Percentiles rank a stretch among this genome's conserved stretches.
phyloP scores from a whole-genome alignment of 2,329 filamentous ascomycete genomes.

The Kalaharituber pfeilii region DNA sequence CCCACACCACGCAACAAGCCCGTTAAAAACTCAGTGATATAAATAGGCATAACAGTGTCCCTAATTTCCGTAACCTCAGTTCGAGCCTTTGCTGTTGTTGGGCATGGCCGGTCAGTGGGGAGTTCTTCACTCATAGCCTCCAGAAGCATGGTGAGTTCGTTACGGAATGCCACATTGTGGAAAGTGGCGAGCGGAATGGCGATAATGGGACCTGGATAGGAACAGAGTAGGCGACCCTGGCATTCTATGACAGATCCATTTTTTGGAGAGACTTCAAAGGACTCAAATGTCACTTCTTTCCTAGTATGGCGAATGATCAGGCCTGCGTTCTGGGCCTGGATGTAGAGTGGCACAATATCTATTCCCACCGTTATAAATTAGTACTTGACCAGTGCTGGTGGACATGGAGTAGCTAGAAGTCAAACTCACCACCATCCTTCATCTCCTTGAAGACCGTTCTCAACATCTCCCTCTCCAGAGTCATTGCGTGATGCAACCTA shows the following conservation, averaged over 20 bases:
- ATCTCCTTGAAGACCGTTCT: neutral
- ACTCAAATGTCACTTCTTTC: conserved; percentile 26
- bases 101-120: conserved; percentile 10
- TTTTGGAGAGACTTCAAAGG: conserved; percentile 33
- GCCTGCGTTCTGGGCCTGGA: conserved; percentile 33
- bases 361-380: conserved; percentile 3
- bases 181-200: conserved; percentile 23
- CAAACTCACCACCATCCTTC: neutral
- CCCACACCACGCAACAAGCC: conserved; percentile 31
- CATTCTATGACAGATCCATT: conserved; percentile 28
- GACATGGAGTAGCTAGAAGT: too few species aligned
- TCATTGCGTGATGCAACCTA: neutral
- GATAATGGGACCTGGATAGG: conserved; percentile 31
- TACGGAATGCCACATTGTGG: conserved; percentile 16
- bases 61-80: conserved; percentile 28
- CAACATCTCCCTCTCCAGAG: neutral
- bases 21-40: conserved; percentile 37
- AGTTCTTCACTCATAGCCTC: conserved; percentile 15
- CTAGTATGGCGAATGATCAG: conserved; percentile 28
- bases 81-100: conserved; percentile 28
- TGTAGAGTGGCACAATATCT: conserved; percentile 28
- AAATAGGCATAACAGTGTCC: conserved; percentile 34
- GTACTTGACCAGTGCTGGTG: neutral
- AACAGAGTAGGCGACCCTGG: conserved; percentile 29
- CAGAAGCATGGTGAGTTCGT: conserved; percentile 13